phyloP scores from a whole-genome alignment of 73 alveolate genomes.

The Effrenium voratum region DNA sequence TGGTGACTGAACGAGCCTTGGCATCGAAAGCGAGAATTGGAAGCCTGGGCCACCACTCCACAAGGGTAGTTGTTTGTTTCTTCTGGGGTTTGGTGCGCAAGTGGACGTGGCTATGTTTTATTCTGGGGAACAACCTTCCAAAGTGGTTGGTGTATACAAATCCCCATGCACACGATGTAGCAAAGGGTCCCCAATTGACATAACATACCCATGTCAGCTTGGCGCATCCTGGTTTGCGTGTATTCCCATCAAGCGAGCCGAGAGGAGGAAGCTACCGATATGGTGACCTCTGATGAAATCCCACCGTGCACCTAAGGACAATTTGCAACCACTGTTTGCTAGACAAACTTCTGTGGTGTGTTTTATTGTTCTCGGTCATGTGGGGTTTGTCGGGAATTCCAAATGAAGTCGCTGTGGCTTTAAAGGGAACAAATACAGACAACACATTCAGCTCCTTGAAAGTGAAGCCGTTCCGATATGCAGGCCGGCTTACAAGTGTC shows the following conservation, averaged over 20 bases:
- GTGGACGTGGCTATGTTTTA: background rate
- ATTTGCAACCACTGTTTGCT: background rate
- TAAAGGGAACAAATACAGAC: background rate
- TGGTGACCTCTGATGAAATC: too few relatives aligned
- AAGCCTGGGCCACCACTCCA: background rate
- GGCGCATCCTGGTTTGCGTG: too few relatives aligned
- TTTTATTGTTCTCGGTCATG: background rate
- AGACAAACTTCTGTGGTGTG: background rate
- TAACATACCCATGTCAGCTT: too few relatives aligned
- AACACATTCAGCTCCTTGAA: background rate
- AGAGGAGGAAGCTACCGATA: too few relatives aligned
- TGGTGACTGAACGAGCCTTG: conserved; percentile 61
- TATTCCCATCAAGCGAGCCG: too few relatives aligned
- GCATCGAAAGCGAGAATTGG: background rate
- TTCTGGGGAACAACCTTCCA: background rate
- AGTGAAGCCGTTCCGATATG: background rate
- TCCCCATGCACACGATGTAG: background rate
- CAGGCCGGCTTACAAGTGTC: background rate
- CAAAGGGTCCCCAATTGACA: background rate
- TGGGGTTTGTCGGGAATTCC: background rate
- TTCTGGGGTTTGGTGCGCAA: background rate
- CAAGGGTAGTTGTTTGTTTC: background rate
- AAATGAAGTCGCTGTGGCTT: too few relatives aligned
- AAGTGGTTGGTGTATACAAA: background rate
- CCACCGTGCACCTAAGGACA: too few relatives aligned